Conservation (phyloP, 345 rosid species). For the Ailanthus altissimus region DNA sequence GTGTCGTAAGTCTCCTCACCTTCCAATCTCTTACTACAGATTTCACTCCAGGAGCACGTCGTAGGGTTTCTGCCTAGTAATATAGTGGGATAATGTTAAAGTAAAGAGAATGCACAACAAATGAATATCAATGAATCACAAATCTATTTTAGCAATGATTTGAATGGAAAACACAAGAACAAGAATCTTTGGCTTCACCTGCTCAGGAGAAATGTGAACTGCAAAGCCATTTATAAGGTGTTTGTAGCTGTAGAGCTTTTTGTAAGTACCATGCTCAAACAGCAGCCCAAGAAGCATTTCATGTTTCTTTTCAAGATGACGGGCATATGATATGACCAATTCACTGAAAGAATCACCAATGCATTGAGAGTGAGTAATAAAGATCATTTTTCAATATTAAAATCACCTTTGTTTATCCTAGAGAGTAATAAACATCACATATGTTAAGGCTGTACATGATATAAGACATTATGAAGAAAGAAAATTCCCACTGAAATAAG, state of each 20-base stretch:
- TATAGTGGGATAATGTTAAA: conserved; percentile 49
- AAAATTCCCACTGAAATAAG: neutral
- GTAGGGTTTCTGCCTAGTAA: conserved; percentile 89
- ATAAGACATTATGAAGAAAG: conserved; percentile 6
- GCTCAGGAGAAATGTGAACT: conserved; percentile 75
- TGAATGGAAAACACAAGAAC: conserved; percentile 6
- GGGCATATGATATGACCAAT: conserved; percentile 72
- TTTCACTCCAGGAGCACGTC: conserved; percentile 76
- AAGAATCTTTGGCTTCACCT: conserved; percentile 58
- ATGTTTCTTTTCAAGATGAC: conserved; percentile 88
- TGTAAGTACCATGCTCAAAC: conserved; percentile 74
- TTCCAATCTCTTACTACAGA: conserved; percentile 96
- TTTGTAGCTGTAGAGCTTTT: conserved; percentile 90
- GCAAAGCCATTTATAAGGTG: conserved; percentile 97
- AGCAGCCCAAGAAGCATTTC: conserved; percentile 86
- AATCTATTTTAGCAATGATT: neutral
- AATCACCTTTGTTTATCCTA: conserved; percentile 6
- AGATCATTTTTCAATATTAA: neutral
- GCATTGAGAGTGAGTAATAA: neutral
- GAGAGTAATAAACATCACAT: conserved; percentile 7
- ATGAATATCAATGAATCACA: conserved; percentile 7
- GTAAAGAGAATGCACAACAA: conserved; percentile 22
- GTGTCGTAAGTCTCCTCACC: conserved; percentile 92
- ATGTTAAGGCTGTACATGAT: neutral
- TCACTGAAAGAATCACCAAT: conserved; percentile 54